Evolutionary conservation across 2,329 filamentous ascomycete species (phyloP).

Genomic region (Cercospora sojina): DNA sequence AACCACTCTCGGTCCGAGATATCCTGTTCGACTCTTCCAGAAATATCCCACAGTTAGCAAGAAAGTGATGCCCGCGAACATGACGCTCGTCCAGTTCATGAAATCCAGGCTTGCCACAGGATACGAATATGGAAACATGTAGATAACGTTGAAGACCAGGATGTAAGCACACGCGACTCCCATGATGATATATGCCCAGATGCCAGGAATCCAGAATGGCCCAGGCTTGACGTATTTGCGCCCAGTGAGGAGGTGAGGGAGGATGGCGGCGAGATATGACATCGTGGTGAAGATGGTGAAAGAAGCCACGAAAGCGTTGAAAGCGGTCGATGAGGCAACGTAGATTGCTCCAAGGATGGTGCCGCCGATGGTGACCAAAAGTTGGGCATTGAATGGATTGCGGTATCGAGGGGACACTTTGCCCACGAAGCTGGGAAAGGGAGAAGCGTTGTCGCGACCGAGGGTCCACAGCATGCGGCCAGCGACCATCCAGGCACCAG

Average conservation of each 20-base stretch:
- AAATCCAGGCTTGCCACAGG: conserved; percentile 45
- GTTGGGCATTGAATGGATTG: conserved; percentile 57
- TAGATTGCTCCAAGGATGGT: conserved; percentile 64
- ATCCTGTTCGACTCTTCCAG: conserved; percentile 41
- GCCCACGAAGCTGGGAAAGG: conserved; percentile 51
- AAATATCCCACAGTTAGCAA: conserved; percentile 51
- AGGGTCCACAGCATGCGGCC: conserved; percentile 65
- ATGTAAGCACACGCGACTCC: conserved; percentile 58
- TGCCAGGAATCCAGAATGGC: conserved; percentile 56
- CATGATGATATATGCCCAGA: conserved; percentile 54
- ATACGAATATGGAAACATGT: conserved; percentile 55
- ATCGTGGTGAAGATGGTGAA: conserved; percentile 57
- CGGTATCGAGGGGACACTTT: conserved; percentile 49
- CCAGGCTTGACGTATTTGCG: conserved; percentile 53
- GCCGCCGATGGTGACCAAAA: conserved; percentile 51
- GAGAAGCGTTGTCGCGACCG: conserved; percentile 56
- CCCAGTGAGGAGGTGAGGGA: conserved; percentile 48
- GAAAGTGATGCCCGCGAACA: conserved; percentile 54
- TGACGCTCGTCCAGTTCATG: conserved; percentile 57
- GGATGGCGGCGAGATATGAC: conserved; percentile 63
- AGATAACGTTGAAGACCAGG: conserved; percentile 61
- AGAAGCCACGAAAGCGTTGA: conserved; percentile 62
- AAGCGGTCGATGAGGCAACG: conserved; percentile 64
- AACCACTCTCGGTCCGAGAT: conserved; percentile 40
- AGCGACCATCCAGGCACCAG: conserved; percentile 60